These are phyloP conservation scores for Durusdinium trenchii DNA, from an alignment of 73 alveolate genomes.

Conservation along the genomic window DNA sequence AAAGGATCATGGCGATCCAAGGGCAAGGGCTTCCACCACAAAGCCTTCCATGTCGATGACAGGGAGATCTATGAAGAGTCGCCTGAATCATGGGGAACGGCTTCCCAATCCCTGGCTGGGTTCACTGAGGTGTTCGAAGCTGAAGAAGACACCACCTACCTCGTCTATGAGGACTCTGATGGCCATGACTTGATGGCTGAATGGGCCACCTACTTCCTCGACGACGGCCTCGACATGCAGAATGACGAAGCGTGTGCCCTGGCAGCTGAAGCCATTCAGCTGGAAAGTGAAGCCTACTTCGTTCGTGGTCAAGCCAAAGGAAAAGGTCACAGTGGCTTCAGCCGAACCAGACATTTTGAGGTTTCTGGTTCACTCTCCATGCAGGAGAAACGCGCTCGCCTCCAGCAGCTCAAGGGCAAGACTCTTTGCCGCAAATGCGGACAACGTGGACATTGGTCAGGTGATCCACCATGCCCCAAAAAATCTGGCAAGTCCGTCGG, in stretches of 20 bases:
- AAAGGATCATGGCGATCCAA: too few species aligned
- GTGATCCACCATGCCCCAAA: not conserved
- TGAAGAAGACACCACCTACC: not conserved
- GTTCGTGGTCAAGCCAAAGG: not conserved
- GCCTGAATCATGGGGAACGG: not conserved
- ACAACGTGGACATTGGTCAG: not conserved
- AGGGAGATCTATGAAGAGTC: too few species aligned
- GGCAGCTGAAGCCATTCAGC: conserved; percentile 9
- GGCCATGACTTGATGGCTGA: not conserved
- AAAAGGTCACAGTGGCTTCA: conserved; percentile 31
- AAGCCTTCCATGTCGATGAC: too few species aligned
- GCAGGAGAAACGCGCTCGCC: not conserved
- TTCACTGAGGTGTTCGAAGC: not conserved
- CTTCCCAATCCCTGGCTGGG: not conserved
- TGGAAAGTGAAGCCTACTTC: conserved; percentile 35
- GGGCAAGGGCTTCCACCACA: too few species aligned
- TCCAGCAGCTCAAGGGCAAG: not conserved
- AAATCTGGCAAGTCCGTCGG: not conserved
- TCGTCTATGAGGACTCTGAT: not conserved
- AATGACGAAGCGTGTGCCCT: conserved; percentile 30
- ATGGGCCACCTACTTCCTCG: not conserved
- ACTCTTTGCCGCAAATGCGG: not conserved
- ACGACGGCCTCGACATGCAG: not conserved
- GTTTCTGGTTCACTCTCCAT: not conserved
- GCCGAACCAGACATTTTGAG: not conserved